These are phyloP conservation scores for Pleurotus salmoneostramineus DNA, from an alignment of 768 basidiomycete species.

Conservation along the genomic window DNA sequence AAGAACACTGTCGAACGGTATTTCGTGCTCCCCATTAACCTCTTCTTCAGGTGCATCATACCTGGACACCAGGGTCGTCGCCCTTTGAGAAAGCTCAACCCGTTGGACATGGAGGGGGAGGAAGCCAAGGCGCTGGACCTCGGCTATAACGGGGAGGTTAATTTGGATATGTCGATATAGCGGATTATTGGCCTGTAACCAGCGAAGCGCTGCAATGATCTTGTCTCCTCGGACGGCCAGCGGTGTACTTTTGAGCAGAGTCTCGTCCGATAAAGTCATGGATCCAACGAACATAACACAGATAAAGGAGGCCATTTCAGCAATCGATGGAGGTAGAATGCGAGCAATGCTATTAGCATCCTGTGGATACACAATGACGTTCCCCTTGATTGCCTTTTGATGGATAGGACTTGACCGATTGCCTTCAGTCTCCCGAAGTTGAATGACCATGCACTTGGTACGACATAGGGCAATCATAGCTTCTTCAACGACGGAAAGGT, in stretches of 20 bases:
- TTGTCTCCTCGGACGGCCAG: conserved; percentile 24
- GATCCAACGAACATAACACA: conserved; percentile 38
- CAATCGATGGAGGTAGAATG: conserved; percentile 29
- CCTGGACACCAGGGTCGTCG: not conserved
- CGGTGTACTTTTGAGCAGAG: conserved; percentile 32
- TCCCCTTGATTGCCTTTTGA: conserved; percentile 31
- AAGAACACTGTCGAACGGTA: conserved; percentile 20
- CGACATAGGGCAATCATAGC: conserved; percentile 32
- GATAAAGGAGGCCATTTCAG: conserved; percentile 28
- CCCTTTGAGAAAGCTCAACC: conserved; percentile 12
- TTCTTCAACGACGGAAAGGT: conserved; percentile 33
- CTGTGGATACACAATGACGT: conserved; percentile 39
- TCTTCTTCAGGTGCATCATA: not conserved
- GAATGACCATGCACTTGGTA: conserved; percentile 31
- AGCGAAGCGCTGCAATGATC: conserved; percentile 26
- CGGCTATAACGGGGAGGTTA: conserved; percentile 15
- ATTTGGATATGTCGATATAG: conserved; percentile 27
- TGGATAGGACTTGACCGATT: conserved; percentile 7
- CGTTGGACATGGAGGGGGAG: conserved; percentile 25
- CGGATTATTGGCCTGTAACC: conserved; percentile 30
- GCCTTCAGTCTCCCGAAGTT: conserved; percentile 15
- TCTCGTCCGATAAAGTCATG: conserved; percentile 16
- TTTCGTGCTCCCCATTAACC: not conserved
- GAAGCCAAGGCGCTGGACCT: conserved; percentile 12
- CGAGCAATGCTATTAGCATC: conserved; percentile 19